Evolutionary conservation across 1,284 basidiomycete genomes (phyloP).

Genomic region (Takashimella koratensis): DNA sequence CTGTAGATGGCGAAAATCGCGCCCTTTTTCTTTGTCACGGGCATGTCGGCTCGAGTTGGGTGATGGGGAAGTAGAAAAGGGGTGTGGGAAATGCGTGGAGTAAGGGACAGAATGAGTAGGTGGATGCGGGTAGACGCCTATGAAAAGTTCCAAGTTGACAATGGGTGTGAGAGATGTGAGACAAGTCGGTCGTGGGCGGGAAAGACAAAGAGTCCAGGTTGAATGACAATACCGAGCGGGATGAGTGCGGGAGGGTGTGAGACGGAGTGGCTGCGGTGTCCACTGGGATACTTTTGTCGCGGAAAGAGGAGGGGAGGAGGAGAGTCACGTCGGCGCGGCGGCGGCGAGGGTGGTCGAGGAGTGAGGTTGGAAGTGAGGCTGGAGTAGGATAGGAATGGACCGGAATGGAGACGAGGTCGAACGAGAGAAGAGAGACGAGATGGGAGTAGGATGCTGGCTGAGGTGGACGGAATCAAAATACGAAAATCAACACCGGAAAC

Average conservation of each 20-base stretch:
- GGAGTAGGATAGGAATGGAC: background rate
- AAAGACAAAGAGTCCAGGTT: background rate
- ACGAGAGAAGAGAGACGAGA: background rate
- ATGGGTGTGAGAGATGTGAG: too few species aligned
- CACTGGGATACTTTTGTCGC: too few species aligned
- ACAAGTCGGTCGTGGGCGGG: background rate
- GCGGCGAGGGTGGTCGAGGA: background rate
- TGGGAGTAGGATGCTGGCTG: too few species aligned
- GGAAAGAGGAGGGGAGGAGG: background rate
- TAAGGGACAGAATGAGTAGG: too few species aligned
- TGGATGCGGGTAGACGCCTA: too few species aligned
- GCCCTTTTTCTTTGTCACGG: constrained; percentile 47
- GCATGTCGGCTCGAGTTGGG: constrained; percentile 29
- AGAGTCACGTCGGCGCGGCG: background rate
- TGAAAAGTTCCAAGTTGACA: too few species aligned
- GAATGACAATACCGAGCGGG: background rate
- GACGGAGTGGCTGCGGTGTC: background rate
- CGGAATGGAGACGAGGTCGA: background rate
- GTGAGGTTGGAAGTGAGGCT: background rate
- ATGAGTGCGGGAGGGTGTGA: background rate
- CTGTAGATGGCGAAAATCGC: constrained; percentile 48
- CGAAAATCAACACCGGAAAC: background rate
- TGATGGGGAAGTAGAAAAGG: background rate
- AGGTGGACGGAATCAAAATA: background rate
- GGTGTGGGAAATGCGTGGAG: background rate